Evolutionary conservation across 2,329 filamentous ascomycete genomes (phyloP).

Genomic region (Diaporthe citrichinensis): DNA sequence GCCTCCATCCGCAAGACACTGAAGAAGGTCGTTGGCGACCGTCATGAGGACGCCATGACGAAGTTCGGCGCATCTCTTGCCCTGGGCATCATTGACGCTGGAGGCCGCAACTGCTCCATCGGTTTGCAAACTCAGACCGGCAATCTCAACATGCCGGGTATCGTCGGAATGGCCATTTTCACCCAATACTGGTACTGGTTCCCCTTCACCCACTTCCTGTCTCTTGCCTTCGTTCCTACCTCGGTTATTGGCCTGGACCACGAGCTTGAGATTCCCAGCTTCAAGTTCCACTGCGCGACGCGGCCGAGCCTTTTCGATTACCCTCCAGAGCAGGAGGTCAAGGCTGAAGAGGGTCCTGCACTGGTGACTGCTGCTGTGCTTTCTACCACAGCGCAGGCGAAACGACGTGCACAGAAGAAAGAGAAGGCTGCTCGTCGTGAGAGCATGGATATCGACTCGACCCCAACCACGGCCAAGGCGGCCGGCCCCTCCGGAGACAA

Average conservation of each 20-base stretch:
- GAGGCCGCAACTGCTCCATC: slow-evolving; percentile 98
- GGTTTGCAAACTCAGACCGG: slow-evolving; percentile 97
- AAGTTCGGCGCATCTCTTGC: slow-evolving; percentile 97
- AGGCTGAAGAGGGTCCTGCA: slow-evolving; percentile 92
- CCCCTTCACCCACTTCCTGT: slow-evolving; percentile 97
- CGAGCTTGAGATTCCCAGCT: slow-evolving; percentile 91
- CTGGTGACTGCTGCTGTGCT: slow-evolving; percentile 96
- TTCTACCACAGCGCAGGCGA: slow-evolving; percentile 96
- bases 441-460: slow-evolving; percentile 94
- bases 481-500: slow-evolving; percentile 74
- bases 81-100: slow-evolving; percentile 96
- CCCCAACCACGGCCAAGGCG: slow-evolving; percentile 79
- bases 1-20: slow-evolving; percentile 91
- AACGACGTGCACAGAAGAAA: slow-evolving; percentile 93
- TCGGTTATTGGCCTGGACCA: slow-evolving; percentile 95
- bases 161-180: slow-evolving; percentile 98
- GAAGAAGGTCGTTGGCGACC: slow-evolving; percentile 92
- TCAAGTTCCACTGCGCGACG: slow-evolving; percentile 97
- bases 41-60: slow-evolving; percentile 99
- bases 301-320: slow-evolving; percentile 98
- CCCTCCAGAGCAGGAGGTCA: slow-evolving; percentile 95
- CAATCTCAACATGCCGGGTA: slow-evolving; percentile 98
- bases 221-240: slow-evolving; percentile 95
- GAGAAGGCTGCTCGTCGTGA: slow-evolving; percentile 90
- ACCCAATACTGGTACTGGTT: slow-evolving; percentile 99